phyloP scores from a whole-genome alignment of 805 yeast genomes.

The Myxozyma sirexii region DNA sequence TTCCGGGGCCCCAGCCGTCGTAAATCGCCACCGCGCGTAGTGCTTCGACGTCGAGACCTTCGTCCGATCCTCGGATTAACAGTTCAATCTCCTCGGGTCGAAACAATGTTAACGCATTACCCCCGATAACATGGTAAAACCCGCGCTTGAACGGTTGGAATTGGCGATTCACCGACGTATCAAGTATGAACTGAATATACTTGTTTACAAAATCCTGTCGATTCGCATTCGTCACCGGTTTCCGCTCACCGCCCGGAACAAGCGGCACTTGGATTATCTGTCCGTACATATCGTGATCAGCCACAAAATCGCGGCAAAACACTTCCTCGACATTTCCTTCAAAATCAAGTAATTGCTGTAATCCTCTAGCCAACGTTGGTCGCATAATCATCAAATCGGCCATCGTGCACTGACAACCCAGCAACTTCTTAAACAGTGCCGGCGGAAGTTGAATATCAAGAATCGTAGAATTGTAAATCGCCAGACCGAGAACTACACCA shows the following conservation, averaged over 20 bases:
- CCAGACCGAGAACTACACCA: constrained; percentile 87
- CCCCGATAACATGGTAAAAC: constrained; percentile 74
- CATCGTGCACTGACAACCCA: constrained; percentile 56
- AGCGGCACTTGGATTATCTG: constrained; percentile 52
- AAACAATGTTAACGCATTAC: constrained; percentile 77
- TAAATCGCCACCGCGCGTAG: constrained; percentile 75
- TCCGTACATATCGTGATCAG: constrained; percentile 56
- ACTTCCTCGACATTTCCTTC: constrained; percentile 49
- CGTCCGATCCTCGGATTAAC: constrained; percentile 75
- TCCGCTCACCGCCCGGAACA: constrained; percentile 58
- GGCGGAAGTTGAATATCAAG: constrained; percentile 77
- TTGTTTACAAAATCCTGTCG: constrained; percentile 61
- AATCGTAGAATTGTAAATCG: constrained; percentile 87
- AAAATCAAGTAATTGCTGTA: constrained; percentile 52
- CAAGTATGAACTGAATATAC: constrained; percentile 64
- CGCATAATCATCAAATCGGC: constrained; percentile 68
- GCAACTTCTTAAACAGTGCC: constrained; percentile 73
- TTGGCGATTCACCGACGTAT: constrained; percentile 55
- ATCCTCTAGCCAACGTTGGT: constrained; percentile 64
- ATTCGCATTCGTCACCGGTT: constrained; percentile 61
- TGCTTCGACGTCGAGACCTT: constrained; percentile 66
- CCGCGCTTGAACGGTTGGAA: constrained; percentile 67
- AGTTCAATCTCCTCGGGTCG: constrained; percentile 80
- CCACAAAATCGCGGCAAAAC: constrained; percentile 61
- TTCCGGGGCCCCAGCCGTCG: constrained; percentile 55